Base-by-base conservation (phyloP, 163 green algal genomes). In the Scenedesmus sp. region DNA sequence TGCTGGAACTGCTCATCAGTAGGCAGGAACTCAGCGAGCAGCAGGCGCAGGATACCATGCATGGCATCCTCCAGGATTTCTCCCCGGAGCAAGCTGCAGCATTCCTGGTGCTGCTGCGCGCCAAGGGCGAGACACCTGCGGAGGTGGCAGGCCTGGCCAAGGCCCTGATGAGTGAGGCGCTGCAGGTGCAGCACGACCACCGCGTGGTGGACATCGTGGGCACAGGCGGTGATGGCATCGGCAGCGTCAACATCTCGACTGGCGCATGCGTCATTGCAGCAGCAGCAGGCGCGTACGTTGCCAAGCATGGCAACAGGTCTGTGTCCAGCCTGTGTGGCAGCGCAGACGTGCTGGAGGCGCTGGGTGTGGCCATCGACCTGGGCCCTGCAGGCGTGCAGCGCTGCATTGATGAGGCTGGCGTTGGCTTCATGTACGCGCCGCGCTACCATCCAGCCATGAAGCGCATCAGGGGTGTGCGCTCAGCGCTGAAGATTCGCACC, bases 341-440 rank as follows among this genome's bases (percentile, higher is more conserved):
- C 53, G 98, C 97, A 24, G 98, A 99, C 87, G 98, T 99, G 12
- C 33, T 97, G 26, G 95, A 99, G 96, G 98, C 97, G 1, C 93
- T 99, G 43, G 98, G 97, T 13, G 95, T 99, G 0, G 95, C 94
- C 1, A 95, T 99, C 44, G 97, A 99, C 88, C 87, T 99, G n/a
- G 97, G 96, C 0, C 97, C 98, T 9, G 89, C 97, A 53, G 94
- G 93, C n/a, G 95, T 99, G 53, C 68, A 89, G 2, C 78, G 53
- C 24, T 99, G 98, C 94, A 88, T 99, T 44, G 92, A 97, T 16
- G 92, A 99, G 92, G 95, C 94, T 15, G 95, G 96, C 43, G 93
- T 99, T 40, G 98, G 96, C 44, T 99, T 99, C 96, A 99, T 99
- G 98, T 99, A 97, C 90, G 98, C 98, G 0, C 98, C 98, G 5